phyloP scores from a whole-genome alignment of 176 grass and related monocot genomes.

The Carex kokanica region DNA sequence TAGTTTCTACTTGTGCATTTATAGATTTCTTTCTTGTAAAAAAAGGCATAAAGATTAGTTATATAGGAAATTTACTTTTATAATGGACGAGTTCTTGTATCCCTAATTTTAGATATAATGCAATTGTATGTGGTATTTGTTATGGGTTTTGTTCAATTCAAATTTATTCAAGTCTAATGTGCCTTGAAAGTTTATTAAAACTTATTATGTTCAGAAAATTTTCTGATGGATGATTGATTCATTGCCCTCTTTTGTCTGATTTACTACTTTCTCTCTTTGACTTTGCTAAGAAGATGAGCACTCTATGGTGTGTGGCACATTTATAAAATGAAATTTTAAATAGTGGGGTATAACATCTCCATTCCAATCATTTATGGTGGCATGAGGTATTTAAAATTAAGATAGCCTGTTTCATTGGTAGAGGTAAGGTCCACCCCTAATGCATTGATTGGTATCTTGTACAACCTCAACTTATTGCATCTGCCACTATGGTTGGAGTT shows the following conservation, averaged over 20 bases:
- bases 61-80: slow-evolving; percentile 19
- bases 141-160: not conserved
- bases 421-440: not conserved
- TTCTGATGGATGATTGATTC: not conserved
- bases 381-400: slow-evolving; percentile 7
- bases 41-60: slow-evolving; percentile 18
- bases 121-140: slow-evolving; percentile 17
- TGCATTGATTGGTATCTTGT: slow-evolving; percentile 6
- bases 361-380: not conserved
- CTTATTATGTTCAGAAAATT: not conserved
- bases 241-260: not conserved
- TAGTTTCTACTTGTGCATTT: slow-evolving; percentile 22
- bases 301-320: not conserved
- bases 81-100: slow-evolving; percentile 1
- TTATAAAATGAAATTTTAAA: slow-evolving; percentile 14
- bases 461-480: slow-evolving; percentile 12
- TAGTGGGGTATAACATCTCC: not conserved
- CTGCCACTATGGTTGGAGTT: slow-evolving; percentile 1
- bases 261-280: slow-evolving; percentile 14
- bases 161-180: not conserved
- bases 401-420: not conserved
- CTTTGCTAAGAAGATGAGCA: slow-evolving; percentile 9
- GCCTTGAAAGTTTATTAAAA: not conserved
- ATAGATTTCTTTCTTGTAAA: slow-evolving; percentile 31
- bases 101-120: slow-evolving; percentile 18